A percentile compares a stretch with the other conserved stretches of the same genome.
phyloP scores from a whole-genome alignment of 106 monocot genomes.

The Acorus gramineus region DNA sequence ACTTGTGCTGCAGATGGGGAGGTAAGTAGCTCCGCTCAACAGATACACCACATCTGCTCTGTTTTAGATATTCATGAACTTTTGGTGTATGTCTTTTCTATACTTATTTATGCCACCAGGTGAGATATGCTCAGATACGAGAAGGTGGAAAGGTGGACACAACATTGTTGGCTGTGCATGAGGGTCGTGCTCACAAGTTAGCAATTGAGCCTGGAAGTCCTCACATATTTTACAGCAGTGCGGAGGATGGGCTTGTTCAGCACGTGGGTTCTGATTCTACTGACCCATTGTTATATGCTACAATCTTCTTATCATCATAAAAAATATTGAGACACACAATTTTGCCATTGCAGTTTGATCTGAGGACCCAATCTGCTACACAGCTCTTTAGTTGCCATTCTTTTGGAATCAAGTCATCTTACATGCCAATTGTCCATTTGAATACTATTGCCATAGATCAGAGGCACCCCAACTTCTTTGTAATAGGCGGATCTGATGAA shows the following conservation, averaged over 20 bases:
- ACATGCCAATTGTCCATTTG: slow-evolving; percentile 30
- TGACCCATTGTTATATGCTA: background rate
- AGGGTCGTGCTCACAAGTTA: slow-evolving; percentile 53
- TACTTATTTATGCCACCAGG: slow-evolving; percentile 22
- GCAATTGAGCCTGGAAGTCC: slow-evolving; percentile 77
- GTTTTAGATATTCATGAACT: background rate
- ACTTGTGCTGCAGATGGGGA: slow-evolving; percentile 98
- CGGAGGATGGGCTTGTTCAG: slow-evolving; percentile 61
- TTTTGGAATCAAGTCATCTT: slow-evolving; percentile 14
- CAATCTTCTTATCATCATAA: too few relatives aligned
- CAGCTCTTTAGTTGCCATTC: slow-evolving; percentile 65
- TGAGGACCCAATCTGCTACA: slow-evolving; percentile 48
- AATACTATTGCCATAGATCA: slow-evolving; percentile 80
- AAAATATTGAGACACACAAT: slow-evolving; percentile 3
- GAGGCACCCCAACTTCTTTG: slow-evolving; percentile 53
- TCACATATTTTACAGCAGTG: slow-evolving; percentile 71
- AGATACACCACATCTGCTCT: too few relatives aligned
- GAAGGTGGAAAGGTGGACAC: slow-evolving; percentile 41
- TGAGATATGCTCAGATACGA: slow-evolving; percentile 54
- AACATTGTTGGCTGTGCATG: slow-evolving; percentile 34
- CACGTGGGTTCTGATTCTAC: background rate
- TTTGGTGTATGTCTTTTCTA: background rate
- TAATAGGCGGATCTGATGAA: slow-evolving; percentile 62
- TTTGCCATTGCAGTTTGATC: slow-evolving; percentile 52
- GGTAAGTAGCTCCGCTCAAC: slow-evolving; percentile 16